These are phyloP conservation scores for Pseudoneurospora amorphoporcata DNA, from an alignment of 495 filamentous ascomycete species.

Conservation along the genomic window DNA sequence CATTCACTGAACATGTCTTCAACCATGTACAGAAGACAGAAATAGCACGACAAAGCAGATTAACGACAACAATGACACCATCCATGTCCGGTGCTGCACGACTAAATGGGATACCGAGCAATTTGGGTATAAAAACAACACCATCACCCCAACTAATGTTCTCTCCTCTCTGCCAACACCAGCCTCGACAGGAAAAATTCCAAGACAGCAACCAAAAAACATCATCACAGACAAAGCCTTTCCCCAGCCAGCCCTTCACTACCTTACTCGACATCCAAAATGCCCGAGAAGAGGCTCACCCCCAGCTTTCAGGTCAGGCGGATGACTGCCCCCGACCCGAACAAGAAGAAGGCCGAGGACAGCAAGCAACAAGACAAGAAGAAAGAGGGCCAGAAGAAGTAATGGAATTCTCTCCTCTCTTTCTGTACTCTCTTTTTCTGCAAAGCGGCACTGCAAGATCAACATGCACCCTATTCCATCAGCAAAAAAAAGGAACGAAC, in stretches of 20 bases:
- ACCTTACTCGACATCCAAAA: neutral
- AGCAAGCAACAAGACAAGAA: neutral
- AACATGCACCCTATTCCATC: neutral
- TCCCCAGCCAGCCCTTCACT: neutral
- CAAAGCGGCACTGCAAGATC: neutral
- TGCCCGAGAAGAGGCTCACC: neutral
- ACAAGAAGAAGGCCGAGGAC: neutral
- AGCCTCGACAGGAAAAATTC: neutral
- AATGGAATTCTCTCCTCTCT: neutral
- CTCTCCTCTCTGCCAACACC: neutral
- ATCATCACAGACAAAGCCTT: neutral
- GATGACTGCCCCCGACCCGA: neutral
- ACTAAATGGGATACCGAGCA: neutral
- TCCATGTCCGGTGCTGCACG: neutral
- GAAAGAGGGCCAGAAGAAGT: neutral
- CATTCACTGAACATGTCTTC: neutral
- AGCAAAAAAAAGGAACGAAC: neutral
- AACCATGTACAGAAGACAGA: neutral
- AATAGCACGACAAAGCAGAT: neutral
- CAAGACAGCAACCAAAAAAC: neutral
- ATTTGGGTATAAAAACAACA: neutral
- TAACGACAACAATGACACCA: neutral
- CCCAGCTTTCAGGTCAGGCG: neutral
- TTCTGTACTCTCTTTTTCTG: neutral
- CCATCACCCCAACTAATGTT: neutral